Percentiles rank a stretch among this genome's conserved stretches.
Evolutionary conservation across 768 basidiomycete species (phyloP).

Genomic region (Macrolepiota fuliginosa): DNA sequence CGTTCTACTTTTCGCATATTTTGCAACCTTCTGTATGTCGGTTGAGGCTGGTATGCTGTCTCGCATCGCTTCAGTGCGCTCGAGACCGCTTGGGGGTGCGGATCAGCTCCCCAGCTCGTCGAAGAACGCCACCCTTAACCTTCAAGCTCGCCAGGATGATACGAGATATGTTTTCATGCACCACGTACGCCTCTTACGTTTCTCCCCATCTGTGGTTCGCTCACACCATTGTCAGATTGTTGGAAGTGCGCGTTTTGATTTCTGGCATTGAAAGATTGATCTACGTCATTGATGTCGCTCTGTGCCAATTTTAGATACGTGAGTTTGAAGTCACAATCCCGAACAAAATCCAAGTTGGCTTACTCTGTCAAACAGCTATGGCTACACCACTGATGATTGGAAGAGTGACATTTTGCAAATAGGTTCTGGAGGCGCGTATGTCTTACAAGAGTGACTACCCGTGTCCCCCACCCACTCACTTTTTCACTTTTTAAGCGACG

Average conservation of each 20-base stretch:
- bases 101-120: not conserved
- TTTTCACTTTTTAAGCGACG: slow-evolving; percentile 37
- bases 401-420: slow-evolving; percentile 39
- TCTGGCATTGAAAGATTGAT: not conserved
- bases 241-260: slow-evolving; percentile 35
- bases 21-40: slow-evolving; percentile 1
- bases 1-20: not conserved
- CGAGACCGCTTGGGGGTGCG: not conserved
- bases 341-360: not conserved
- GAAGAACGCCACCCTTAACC: slow-evolving; percentile 3
- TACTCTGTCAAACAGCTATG: slow-evolving; percentile 27
- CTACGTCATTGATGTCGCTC: slow-evolving; percentile 8
- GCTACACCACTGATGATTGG: slow-evolving; percentile 39
- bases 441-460: not conserved
- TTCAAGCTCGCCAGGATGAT: slow-evolving; percentile 31
- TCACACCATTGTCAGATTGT: slow-evolving; percentile 33
- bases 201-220: not conserved
- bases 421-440: slow-evolving; percentile 40
- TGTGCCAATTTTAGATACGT: slow-evolving; percentile 37
- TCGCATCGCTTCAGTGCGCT: not conserved
- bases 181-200: slow-evolving; percentile 31
- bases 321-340: slow-evolving; percentile 14
- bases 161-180: slow-evolving; percentile 53
- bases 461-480: slow-evolving; percentile 6
- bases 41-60: slow-evolving; percentile 5